Conservation (phyloP, 169 alveolate genomes). For the Eimeria zaria region DNA sequence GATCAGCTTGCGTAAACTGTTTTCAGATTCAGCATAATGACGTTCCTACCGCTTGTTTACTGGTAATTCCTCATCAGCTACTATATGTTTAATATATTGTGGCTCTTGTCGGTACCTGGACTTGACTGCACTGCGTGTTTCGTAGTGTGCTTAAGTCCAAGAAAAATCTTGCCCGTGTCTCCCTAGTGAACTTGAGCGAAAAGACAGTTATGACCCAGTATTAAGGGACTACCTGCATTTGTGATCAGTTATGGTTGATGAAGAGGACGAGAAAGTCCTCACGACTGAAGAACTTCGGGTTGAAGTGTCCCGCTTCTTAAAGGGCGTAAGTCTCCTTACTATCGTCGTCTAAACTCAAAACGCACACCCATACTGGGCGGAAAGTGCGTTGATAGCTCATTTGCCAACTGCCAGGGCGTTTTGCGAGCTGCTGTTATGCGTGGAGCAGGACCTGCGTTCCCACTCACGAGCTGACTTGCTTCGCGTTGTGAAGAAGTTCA, state of each 20-base stretch:
- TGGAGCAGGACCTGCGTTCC: slow-evolving; percentile 70
- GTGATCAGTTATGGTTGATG: slow-evolving; percentile 73
- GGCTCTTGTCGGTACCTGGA: neutral
- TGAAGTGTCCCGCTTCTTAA: slow-evolving; percentile 72
- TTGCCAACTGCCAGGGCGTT: neutral
- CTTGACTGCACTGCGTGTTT: neutral
- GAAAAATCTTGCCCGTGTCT: neutral
- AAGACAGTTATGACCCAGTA: neutral
- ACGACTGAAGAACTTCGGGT: slow-evolving; percentile 74
- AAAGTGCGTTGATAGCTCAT: neutral
- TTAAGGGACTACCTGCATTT: neutral
- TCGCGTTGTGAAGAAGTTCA: slow-evolving; percentile 74
- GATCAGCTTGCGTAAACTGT: neutral
- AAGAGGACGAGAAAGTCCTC: slow-evolving; percentile 65
- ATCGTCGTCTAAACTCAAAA: neutral
- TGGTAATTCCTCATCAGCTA: neutral
- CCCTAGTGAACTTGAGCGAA: neutral
- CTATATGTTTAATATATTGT: neutral
- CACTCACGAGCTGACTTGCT: slow-evolving; percentile 73
- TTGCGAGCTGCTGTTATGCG: neutral
- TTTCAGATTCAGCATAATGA: neutral
- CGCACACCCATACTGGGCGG: neutral
- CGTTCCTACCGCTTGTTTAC: neutral
- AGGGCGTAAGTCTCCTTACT: slow-evolving; percentile 24
- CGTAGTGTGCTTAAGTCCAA: neutral